phyloP scores from a whole-genome alignment of 2,329 filamentous ascomycete genomes.

The Aspergillus arachidicola region DNA sequence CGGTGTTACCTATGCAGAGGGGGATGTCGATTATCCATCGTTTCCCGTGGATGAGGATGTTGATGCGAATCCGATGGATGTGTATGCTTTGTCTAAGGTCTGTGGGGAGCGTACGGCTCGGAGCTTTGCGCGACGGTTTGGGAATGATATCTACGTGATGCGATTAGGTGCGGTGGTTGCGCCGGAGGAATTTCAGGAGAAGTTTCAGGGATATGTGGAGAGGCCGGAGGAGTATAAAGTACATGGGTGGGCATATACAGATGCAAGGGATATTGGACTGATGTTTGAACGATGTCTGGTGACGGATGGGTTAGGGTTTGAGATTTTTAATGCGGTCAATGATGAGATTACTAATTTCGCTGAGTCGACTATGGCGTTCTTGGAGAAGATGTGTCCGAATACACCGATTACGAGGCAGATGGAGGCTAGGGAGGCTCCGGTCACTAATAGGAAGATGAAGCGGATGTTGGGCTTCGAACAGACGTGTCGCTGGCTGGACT shows the following conservation, averaged over 20 bases:
- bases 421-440: slow-evolving; percentile 61
- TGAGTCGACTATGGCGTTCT: slow-evolving; percentile 54
- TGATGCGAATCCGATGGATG: slow-evolving; percentile 63
- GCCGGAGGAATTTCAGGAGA: slow-evolving; percentile 60
- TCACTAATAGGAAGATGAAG: slow-evolving; percentile 63
- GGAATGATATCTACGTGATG: slow-evolving; percentile 61
- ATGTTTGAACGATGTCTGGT: slow-evolving; percentile 61
- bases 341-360: slow-evolving; percentile 59
- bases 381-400: slow-evolving; percentile 53
- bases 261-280: slow-evolving; percentile 63
- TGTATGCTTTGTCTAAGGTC: slow-evolving; percentile 63
- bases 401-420: slow-evolving; percentile 58
- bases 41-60: slow-evolving; percentile 64
- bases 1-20: slow-evolving; percentile 64
- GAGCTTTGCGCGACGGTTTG: slow-evolving; percentile 59
- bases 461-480: slow-evolving; percentile 63
- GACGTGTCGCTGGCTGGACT: slow-evolving; percentile 44
- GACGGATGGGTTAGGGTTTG: slow-evolving; percentile 59
- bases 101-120: slow-evolving; percentile 61
- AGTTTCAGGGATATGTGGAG: slow-evolving; percentile 55
- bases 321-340: slow-evolving; percentile 67
- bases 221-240: slow-evolving; percentile 55
- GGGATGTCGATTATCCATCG: slow-evolving; percentile 57
- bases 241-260: slow-evolving; percentile 66
- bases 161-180: slow-evolving; percentile 65